These are phyloP conservation scores for Pseudopithomyces maydicus DNA, from an alignment of 2,329 filamentous ascomycete genomes.

Conservation along the genomic window DNA sequence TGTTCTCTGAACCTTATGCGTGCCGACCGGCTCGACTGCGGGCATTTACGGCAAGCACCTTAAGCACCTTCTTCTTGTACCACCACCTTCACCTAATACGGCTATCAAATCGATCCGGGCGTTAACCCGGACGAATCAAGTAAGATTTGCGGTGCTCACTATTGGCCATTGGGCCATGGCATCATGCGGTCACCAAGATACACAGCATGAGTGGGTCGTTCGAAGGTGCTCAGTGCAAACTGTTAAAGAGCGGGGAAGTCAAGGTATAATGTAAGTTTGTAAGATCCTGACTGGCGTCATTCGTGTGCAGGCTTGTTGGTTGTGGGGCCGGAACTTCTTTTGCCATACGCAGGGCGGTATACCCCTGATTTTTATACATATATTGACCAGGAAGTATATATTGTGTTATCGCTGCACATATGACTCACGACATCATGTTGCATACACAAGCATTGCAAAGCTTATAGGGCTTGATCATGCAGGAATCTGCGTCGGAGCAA, in stretches of 20 bases:
- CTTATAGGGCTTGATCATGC: too few relatives aligned
- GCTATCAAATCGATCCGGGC: neutral
- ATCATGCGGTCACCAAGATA: neutral
- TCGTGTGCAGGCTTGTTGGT: neutral
- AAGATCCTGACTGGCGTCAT: neutral
- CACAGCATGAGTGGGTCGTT: neutral
- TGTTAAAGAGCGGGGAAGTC: neutral
- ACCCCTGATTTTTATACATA: neutral
- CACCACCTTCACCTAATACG: neutral
- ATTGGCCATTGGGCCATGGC: neutral
- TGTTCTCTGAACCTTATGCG: neutral
- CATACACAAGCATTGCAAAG: too few relatives aligned
- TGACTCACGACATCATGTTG: too few relatives aligned
- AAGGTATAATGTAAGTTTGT: neutral
- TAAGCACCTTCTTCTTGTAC: constrained; percentile 1
- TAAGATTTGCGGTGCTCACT: neutral
- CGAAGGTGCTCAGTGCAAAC: neutral
- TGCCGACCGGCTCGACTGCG: neutral
- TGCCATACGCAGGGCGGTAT: neutral
- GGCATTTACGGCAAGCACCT: neutral
- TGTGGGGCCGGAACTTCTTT: neutral
- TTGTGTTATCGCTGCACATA: too few relatives aligned
- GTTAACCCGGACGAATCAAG: neutral
- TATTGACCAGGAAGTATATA: too few relatives aligned
- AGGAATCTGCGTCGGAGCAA: too few relatives aligned